Base-by-base conservation (phyloP, 1,139 yeast species). In the Zhuliangozyma blackwelliae region DNA sequence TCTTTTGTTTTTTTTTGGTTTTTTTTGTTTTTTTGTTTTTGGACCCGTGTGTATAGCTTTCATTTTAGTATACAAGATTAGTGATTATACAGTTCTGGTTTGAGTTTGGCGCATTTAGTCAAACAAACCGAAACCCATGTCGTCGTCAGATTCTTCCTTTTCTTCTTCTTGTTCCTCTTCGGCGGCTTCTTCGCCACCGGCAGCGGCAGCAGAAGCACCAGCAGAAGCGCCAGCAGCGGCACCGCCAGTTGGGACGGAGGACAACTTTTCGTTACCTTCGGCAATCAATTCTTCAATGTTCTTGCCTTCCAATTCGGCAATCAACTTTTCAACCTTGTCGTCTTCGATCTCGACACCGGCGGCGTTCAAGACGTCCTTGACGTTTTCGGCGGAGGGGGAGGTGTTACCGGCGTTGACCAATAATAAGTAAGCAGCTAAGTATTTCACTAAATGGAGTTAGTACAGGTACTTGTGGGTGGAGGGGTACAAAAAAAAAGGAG, bases 191-290 rank as follows among this genome's bases (percentile, higher is more conserved):
- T 64, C 82, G 50, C 75, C 88, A 50, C 75, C 83, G 58, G 71
- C 87, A 58, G 68, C 81, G 58, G 73, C 76, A 53, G 79, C 77
- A 57, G 82, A 79, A 59, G 82, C 82, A 63, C 77, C 79, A 58
- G 74, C 80, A 62, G 75, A 76, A 57, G 77, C 75, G 61, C 86
- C 76, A 57, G 87, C 78, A 65, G 90, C 90, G 63, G 96, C 90
- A 75, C 92, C 97, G 72, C 96, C 98, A 66, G 96, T 65, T 74
- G 98, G 97, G 54, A 90, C 96, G 52, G 97, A 78, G 56, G 97
- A 90, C 66, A 92, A 85, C 80, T 92, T 92, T 72, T 81, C 74
- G 70, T 86, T 75, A 79, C 98, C 98, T 74, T 82, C 95, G 63
- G 97, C 92, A 58, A 92, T 83, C 75, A 92, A 83, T 74, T 89